Conservation (phyloP, 257 asterid species). For the Capsicum rhomboideum region DNA sequence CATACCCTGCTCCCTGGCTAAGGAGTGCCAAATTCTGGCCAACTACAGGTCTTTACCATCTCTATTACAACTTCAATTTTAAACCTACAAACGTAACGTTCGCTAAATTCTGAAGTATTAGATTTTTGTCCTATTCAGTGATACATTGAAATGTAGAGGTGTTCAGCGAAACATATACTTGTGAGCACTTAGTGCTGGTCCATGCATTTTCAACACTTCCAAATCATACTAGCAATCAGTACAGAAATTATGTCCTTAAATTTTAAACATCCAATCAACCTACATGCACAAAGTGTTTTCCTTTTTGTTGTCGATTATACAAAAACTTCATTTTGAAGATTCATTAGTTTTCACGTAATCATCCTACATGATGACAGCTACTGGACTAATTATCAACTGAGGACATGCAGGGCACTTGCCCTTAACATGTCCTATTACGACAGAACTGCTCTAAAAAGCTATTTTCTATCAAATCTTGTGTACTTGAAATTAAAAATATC, state of each 20-base stretch:
- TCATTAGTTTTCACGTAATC: not conserved
- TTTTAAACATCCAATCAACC: not conserved
- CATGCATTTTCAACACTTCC: not conserved
- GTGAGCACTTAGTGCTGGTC: not conserved
- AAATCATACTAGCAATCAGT: not conserved
- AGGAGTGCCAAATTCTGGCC: constrained; percentile 97
- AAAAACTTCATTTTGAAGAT: not conserved
- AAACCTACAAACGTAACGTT: not conserved
- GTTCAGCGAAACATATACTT: not conserved
- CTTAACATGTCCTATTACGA: not conserved
- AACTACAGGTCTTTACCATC: constrained; percentile 49
- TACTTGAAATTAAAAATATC: not conserved
- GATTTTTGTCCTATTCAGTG: not conserved
- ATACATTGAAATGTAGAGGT: not conserved
- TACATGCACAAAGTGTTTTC: not conserved
- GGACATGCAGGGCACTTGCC: not conserved
- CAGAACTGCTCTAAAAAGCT: not conserved
- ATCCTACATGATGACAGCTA: not conserved
- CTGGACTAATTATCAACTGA: not conserved
- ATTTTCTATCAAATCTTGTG: not conserved
- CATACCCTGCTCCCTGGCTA: constrained; percentile 97
- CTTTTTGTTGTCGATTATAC: not conserved
- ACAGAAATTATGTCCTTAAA: not conserved
- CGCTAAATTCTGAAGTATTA: not conserved
- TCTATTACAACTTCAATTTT: not conserved